Percentiles rank a stretch among this genome's conserved stretches.
Evolutionary conservation across 2,329 filamentous ascomycete genomes (phyloP).

Genomic region (Claviceps africana): DNA sequence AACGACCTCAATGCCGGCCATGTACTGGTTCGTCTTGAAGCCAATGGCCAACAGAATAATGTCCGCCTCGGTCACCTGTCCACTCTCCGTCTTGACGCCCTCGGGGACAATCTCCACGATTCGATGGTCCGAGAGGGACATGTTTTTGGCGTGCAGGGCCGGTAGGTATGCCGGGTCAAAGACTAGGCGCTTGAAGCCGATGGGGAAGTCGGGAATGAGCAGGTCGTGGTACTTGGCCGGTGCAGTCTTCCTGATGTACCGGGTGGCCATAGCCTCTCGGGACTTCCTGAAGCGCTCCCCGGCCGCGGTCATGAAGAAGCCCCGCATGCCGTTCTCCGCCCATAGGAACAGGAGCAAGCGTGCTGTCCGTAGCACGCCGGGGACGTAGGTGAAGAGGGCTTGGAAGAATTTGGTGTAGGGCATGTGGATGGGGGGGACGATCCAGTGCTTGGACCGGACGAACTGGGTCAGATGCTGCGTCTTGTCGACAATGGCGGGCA

Average conservation of each 20-base stretch:
- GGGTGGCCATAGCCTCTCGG: constrained; percentile 24
- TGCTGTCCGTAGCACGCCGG: constrained; percentile 27
- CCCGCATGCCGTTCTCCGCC: constrained; percentile 17
- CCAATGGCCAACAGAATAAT: constrained; percentile 49
- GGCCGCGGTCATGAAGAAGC: constrained; percentile 26
- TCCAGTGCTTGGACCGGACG: constrained; percentile 29
- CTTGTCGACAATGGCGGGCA: constrained; percentile 27
- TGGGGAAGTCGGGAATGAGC: constrained; percentile 45
- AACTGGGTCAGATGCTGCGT: constrained; percentile 26
- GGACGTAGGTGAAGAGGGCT: constrained; percentile 31
- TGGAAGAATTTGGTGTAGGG: constrained; percentile 8
- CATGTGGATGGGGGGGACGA: constrained; percentile 19
- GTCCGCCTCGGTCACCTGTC: constrained; percentile 36
- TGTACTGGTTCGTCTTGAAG: constrained; percentile 40
- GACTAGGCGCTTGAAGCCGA: constrained; percentile 52
- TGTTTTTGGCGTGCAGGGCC: constrained; percentile 34
- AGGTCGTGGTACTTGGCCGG: constrained; percentile 48
- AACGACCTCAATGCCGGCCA: constrained; percentile 37
- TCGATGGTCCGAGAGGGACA: constrained; percentile 31
- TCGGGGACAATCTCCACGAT: constrained; percentile 31
- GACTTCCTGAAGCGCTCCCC: constrained; percentile 21
- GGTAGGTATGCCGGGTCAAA: constrained; percentile 42
- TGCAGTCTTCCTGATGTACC: constrained; percentile 27
- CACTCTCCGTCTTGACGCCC: constrained; percentile 21
- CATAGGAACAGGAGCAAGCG: constrained; percentile 28